phyloP scores from a whole-genome alignment of 192 early-diverging fungal genomes.

The Piromyces sp. region DNA sequence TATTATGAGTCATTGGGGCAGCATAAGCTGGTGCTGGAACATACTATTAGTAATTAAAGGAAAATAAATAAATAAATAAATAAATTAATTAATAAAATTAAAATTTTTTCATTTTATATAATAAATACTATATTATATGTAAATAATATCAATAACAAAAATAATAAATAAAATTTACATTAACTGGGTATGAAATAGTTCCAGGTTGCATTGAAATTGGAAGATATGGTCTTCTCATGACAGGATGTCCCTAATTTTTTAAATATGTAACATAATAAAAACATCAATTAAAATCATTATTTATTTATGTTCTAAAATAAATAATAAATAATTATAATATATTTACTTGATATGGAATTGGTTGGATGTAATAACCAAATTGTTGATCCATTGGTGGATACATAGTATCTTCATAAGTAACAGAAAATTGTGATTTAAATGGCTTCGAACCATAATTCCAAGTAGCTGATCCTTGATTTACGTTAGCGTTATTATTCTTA shows the following conservation, averaged over 20 bases:
- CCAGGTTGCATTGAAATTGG: neutral
- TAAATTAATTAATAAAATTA: no score
- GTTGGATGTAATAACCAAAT: neutral
- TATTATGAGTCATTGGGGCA: neutral
- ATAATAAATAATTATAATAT: no score
- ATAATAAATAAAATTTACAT: no score
- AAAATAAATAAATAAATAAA: neutral
- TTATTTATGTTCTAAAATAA: no score
- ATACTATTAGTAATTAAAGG: no score
- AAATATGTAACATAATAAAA: no score
- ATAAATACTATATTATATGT: no score
- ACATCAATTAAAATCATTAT: no score
- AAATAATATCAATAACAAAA: no score
- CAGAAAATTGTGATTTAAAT: conserved; percentile 29
- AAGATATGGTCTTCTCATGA: neutral
- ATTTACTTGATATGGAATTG: neutral
- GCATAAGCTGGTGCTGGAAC: neutral
- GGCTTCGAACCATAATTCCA: conserved; percentile 34
- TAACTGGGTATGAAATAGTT: neutral
- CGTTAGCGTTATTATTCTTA: conserved; percentile 5
- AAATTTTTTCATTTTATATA: no score
- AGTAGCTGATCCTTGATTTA: conserved; percentile 12
- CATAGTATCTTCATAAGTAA: conserved; percentile 26
- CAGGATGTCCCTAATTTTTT: neutral
- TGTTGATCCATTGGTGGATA: conserved; percentile 8